These are phyloP conservation scores for Rhynchospora breviuscula DNA, from an alignment of 176 grass and related monocot species.

Conservation along the genomic window DNA sequence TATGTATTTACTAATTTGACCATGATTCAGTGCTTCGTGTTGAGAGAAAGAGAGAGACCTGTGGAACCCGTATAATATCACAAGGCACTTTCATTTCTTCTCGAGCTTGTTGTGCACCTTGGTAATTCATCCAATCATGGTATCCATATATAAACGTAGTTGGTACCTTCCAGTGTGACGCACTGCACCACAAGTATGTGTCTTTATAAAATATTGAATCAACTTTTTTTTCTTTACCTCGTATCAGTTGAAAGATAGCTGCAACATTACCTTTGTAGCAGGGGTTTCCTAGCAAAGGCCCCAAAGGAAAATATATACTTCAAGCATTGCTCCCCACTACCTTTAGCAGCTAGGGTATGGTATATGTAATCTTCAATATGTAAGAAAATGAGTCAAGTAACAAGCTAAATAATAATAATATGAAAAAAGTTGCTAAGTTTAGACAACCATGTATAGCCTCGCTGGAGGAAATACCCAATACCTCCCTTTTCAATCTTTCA, in stretches of 20 bases:
- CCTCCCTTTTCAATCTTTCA: background rate
- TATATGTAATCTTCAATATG: slow-evolving; percentile 84
- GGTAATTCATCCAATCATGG: slow-evolving; percentile 93
- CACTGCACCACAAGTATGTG: slow-evolving; percentile 35
- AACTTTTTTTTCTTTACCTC: background rate
- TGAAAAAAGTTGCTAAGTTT: background rate
- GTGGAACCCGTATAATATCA: slow-evolving; percentile 89
- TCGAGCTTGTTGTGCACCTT: slow-evolving; percentile 77
- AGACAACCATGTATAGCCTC: background rate
- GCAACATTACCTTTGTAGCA: slow-evolving; percentile 68
- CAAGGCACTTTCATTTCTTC: slow-evolving; percentile 92
- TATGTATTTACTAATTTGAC: background rate
- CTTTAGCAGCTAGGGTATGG: slow-evolving; percentile 96
- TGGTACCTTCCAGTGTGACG: slow-evolving; percentile 85
- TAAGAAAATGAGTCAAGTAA: slow-evolving; percentile 23
- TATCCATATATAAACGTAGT: slow-evolving; percentile 96
- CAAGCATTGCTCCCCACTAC: slow-evolving; percentile 90
- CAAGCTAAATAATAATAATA: background rate
- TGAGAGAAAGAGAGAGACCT: slow-evolving; percentile 41
- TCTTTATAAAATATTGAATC: background rate
- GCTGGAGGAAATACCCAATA: background rate
- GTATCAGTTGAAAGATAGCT: background rate
- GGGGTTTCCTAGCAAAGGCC: slow-evolving; percentile 89
- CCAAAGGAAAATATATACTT: slow-evolving; percentile 95
- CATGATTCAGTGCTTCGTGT: background rate